Evolutionary conservation across 139 green algal genomes (phyloP).

Genomic region (Chlamydomonas eustigma): DNA sequence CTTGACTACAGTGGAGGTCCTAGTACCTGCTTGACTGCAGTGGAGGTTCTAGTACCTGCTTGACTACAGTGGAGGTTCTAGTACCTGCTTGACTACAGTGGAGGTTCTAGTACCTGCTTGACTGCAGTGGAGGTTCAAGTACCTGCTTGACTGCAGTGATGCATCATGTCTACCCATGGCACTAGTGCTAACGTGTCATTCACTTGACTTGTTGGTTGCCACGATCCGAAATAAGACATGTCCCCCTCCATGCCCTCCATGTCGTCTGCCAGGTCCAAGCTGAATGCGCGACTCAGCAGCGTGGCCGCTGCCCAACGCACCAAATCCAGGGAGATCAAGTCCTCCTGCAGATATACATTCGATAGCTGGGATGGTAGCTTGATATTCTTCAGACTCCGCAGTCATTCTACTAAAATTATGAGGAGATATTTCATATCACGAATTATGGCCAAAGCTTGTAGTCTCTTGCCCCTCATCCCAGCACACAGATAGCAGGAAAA

Average conservation of each 20-base stretch:
- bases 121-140: too few species aligned
- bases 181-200: conserved; percentile 44
- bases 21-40: too few species aligned
- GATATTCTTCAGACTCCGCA: too few species aligned
- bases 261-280: conserved; percentile 31
- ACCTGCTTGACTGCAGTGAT: conserved; percentile 53
- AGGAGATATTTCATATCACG: background rate
- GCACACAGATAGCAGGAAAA: background rate
- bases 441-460: background rate
- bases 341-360: background rate
- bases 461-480: background rate
- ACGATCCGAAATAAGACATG: conserved; percentile 33
- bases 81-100: too few species aligned
- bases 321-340: conserved; percentile 14
- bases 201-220: conserved; percentile 14
- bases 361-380: background rate
- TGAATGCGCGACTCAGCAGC: conserved; percentile 46
- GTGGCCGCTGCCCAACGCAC: conserved; percentile 44
- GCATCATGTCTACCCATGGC: conserved; percentile 60
- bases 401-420: too few species aligned
- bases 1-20: too few species aligned
- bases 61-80: too few species aligned
- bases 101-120: too few species aligned
- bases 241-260: conserved; percentile 20
- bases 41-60: too few species aligned